phyloP scores from a whole-genome alignment of 1,284 basidiomycete species.

The Leccinum ponderosum region DNA sequence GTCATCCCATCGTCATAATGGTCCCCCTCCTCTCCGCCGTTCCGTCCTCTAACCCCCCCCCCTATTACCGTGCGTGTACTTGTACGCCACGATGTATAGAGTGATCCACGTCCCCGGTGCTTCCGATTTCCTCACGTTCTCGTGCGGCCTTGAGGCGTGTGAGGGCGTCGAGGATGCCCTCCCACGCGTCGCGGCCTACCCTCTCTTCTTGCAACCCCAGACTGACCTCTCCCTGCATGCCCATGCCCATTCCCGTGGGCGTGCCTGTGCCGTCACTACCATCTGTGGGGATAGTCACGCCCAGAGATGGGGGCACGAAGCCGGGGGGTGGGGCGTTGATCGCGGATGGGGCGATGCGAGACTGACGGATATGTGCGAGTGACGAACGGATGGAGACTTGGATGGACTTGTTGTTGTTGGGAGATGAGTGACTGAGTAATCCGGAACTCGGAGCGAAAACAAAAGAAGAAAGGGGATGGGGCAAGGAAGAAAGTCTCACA shows the following conservation, averaged over 20 bases:
- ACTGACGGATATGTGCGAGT: conserved; percentile 75
- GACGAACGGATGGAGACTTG: conserved; percentile 74
- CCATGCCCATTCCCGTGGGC: neutral
- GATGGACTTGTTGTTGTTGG: conserved; percentile 44
- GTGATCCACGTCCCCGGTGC: conserved; percentile 2
- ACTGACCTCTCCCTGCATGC: conserved; percentile 28
- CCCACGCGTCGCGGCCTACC: conserved; percentile 74
- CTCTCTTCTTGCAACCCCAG: conserved; percentile 77
- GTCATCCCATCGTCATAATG: conserved; percentile 2
- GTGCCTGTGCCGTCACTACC: conserved; percentile 23
- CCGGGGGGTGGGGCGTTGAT: conserved; percentile 72
- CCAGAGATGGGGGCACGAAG: conserved; percentile 73
- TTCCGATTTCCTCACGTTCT: conserved; percentile 29
- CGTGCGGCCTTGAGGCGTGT: conserved; percentile 55
- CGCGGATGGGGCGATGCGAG: conserved; percentile 79
- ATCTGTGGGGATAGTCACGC: conserved; percentile 66
- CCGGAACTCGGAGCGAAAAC: neutral
- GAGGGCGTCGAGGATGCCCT: conserved; percentile 66
- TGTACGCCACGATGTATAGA: conserved; percentile 13
- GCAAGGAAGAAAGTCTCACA: conserved; percentile 45
- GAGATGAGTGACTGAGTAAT: neutral
- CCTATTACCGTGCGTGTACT: conserved; percentile 26
- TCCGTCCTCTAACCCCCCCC: neutral
- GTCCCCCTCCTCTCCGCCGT: conserved; percentile 4
- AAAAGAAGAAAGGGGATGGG: neutral